Evolutionary conservation across 371 early-diverging fungal species (phyloP).

Genomic region (Mortierella sp.): DNA sequence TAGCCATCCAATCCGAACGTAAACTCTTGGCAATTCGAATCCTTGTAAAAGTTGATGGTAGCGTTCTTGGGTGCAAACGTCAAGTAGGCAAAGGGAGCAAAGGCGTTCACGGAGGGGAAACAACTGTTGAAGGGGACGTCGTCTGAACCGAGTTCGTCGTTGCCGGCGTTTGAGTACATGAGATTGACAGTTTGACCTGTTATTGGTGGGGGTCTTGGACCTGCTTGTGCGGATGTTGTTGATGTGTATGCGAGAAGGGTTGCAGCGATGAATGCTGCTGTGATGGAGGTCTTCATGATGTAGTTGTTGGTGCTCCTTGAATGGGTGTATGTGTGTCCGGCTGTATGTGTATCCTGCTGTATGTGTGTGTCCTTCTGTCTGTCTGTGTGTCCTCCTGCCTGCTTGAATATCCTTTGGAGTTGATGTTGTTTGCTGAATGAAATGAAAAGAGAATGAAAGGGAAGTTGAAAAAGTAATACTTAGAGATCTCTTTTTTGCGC

Average conservation of each 20-base stretch:
- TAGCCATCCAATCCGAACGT: constrained; percentile 42
- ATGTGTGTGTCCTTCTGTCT: not conserved
- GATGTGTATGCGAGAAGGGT: constrained; percentile 8
- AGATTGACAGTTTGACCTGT: constrained; percentile 29
- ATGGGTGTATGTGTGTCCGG: not conserved
- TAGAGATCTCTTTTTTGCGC: not conserved
- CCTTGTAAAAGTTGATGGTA: constrained; percentile 57
- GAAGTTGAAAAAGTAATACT: not conserved
- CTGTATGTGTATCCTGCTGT: not conserved
- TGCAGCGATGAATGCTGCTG: constrained; percentile 15
- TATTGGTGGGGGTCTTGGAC: constrained; percentile 18
- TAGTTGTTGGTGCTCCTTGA: not conserved
- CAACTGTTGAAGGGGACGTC: constrained; percentile 42
- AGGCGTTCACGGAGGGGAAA: constrained; percentile 15
- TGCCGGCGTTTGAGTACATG: constrained; percentile 24
- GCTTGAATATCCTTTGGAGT: not conserved
- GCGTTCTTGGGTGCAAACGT: constrained; percentile 54
- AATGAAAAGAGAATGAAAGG: not conserved
- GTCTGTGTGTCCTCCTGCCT: no score
- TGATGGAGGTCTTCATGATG: constrained; percentile 24
- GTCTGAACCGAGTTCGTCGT: constrained; percentile 27
- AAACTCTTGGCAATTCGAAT: constrained; percentile 28
- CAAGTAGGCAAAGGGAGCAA: constrained; percentile 27
- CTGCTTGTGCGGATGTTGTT: constrained; percentile 25
- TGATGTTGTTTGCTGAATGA: not conserved